These are phyloP conservation scores for Caulochytrium protostelioides DNA, from an alignment of 371 early-diverging fungal species.

Conservation along the genomic window DNA sequence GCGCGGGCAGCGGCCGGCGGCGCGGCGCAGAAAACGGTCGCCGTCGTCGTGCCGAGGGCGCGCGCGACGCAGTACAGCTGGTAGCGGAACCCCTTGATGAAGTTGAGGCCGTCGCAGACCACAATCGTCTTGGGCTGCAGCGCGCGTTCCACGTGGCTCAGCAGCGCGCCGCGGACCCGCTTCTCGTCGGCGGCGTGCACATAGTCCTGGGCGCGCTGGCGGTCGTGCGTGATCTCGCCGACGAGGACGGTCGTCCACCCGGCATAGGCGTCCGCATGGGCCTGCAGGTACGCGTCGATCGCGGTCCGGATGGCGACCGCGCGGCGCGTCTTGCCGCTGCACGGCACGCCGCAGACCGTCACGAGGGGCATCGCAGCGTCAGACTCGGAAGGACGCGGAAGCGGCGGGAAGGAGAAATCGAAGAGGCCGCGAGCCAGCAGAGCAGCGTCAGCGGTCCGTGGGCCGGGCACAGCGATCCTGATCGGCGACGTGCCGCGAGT, in stretches of 20 bases:
- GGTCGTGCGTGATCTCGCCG: slow-evolving; percentile 22
- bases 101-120: slow-evolving; percentile 80
- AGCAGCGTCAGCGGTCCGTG: too few relatives aligned
- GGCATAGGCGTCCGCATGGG: slow-evolving; percentile 12
- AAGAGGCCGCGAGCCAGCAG: too few relatives aligned
- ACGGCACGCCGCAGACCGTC: slow-evolving; percentile 66
- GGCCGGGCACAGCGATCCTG: too few relatives aligned
- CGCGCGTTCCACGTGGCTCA: slow-evolving; percentile 73
- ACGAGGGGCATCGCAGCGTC: slow-evolving; percentile 60
- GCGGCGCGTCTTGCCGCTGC: slow-evolving; percentile 70
- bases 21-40: slow-evolving; percentile 27
- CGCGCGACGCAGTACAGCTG: slow-evolving; percentile 82
- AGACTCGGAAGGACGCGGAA: too few relatives aligned
- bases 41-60: slow-evolving; percentile 57
- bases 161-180: slow-evolving; percentile 60
- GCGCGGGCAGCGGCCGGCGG: slow-evolving; percentile 34
- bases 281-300: slow-evolving; percentile 28
- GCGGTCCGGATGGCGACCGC: slow-evolving; percentile 44
- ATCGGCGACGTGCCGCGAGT: too few relatives aligned
- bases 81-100: slow-evolving; percentile 94
- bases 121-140: slow-evolving; percentile 60
- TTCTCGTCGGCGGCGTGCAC: slow-evolving; percentile 44
- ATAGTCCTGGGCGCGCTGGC: slow-evolving; percentile 24
- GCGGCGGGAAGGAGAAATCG: too few relatives aligned
- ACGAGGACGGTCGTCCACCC: background rate